phyloP scores from a whole-genome alignment of 805 yeast genomes.

The Naumovozyma baii region DNA sequence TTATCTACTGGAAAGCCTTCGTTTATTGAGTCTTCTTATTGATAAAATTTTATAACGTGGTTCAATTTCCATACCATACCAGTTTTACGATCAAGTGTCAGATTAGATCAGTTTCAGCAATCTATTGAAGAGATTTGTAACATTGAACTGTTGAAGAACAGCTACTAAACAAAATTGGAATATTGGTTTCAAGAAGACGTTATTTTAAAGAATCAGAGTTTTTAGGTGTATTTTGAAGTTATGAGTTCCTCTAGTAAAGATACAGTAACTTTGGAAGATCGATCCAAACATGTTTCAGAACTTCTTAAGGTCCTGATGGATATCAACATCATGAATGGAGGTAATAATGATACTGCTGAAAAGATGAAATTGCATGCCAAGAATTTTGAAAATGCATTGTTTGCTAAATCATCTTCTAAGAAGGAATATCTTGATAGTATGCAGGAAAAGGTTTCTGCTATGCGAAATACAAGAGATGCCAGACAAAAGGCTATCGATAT shows the following conservation, averaged over 20 bases:
- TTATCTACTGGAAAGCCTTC: too few relatives aligned
- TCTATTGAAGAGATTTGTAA: too few relatives aligned
- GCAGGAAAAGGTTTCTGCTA: slow-evolving; percentile 36
- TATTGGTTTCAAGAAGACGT: too few relatives aligned
- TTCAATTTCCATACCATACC: too few relatives aligned
- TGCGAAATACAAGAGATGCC: slow-evolving; percentile 29
- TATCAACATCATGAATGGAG: slow-evolving; percentile 30
- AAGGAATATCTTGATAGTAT: slow-evolving; percentile 44
- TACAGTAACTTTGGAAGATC: slow-evolving; percentile 22
- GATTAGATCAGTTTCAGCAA: too few relatives aligned
- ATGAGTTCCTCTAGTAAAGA: slow-evolving; percentile 13
- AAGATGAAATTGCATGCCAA: slow-evolving; percentile 50
- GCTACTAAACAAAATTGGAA: too few relatives aligned
- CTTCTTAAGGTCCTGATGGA: slow-evolving; percentile 28
- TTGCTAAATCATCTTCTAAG: slow-evolving; percentile 45
- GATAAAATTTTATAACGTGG: too few relatives aligned
- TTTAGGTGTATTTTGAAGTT: too few relatives aligned
- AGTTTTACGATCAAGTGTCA: too few relatives aligned
- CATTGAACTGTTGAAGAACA: too few relatives aligned
- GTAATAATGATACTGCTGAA: slow-evolving; percentile 29
- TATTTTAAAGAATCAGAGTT: too few relatives aligned
- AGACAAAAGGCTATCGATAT: slow-evolving; percentile 16
- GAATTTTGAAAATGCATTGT: slow-evolving; percentile 62
- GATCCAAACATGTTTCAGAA: slow-evolving; percentile 28
- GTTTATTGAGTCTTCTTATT: too few relatives aligned